These are phyloP conservation scores for Colletotrichum sp. DNA, from an alignment of 2,329 filamentous ascomycete genomes.

Conservation along the genomic window DNA sequence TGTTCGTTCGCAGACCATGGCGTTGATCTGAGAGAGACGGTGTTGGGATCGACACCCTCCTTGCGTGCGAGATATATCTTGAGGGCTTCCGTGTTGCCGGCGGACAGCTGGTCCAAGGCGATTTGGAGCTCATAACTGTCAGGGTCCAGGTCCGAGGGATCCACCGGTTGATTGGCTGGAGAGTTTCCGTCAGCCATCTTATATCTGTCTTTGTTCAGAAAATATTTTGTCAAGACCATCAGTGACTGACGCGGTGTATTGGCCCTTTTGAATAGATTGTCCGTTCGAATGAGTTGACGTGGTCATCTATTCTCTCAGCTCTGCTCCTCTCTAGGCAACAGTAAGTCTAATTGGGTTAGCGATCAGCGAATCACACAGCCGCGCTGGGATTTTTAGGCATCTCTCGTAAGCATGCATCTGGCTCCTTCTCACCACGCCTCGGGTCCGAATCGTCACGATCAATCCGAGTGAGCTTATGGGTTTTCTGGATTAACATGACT, in stretches of 20 bases:
- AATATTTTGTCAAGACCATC: neutral
- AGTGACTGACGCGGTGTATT: fast-evolving
- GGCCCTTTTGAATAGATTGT: neutral
- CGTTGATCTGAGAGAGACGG: neutral
- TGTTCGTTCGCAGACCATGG: neutral
- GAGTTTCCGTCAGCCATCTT: neutral
- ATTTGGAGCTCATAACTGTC: neutral
- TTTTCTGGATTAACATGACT: neutral
- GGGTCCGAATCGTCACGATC: neutral
- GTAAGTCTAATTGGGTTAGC: neutral
- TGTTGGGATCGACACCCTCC: neutral
- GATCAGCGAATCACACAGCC: neutral
- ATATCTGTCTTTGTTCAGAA: neutral
- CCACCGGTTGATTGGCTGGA: neutral
- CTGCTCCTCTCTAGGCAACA: neutral
- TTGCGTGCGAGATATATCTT: neutral
- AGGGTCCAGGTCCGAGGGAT: neutral
- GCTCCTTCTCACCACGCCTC: neutral
- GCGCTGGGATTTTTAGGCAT: neutral
- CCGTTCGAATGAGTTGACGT: neutral
- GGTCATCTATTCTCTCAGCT: neutral
- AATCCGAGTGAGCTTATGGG: neutral
- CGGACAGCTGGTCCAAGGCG: slow-evolving; percentile 1
- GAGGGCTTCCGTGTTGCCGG: neutral
- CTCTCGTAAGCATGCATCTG: neutral